Evolutionary conservation across 2,329 filamentous ascomycete species (phyloP).

Genomic region (Neonectria neomacrospora): DNA sequence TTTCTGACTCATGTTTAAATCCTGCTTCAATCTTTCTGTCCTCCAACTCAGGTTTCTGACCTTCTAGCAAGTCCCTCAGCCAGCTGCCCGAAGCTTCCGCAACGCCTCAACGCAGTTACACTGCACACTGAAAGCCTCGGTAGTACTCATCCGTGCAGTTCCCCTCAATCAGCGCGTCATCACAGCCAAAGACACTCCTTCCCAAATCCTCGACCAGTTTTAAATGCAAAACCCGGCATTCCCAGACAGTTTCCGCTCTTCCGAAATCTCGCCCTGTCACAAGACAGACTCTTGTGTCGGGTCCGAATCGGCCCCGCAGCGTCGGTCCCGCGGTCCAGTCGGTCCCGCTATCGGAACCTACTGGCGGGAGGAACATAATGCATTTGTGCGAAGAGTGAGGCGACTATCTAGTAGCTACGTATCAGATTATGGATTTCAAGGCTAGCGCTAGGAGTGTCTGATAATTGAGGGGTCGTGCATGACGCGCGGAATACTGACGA

Average conservation of each 20-base stretch:
- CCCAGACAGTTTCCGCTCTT: background rate
- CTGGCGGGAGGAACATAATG: too few relatives aligned
- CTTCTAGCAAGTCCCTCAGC: background rate
- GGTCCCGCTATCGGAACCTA: background rate
- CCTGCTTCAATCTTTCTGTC: background rate
- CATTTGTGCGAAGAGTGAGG: too few relatives aligned
- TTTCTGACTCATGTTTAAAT: background rate
- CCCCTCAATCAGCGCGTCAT: background rate
- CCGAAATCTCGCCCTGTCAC: background rate
- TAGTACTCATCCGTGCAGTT: background rate
- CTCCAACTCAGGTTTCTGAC: too few relatives aligned
- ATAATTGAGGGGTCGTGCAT: too few relatives aligned
- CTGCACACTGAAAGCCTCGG: background rate
- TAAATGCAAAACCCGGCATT: background rate
- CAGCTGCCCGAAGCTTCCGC: background rate
- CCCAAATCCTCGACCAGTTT: background rate
- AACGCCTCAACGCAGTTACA: background rate
- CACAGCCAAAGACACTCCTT: background rate
- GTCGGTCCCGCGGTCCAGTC: background rate
- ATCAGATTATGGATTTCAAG: too few relatives aligned
- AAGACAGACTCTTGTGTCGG: background rate
- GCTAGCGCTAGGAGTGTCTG: too few relatives aligned
- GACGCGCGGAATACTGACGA: too few relatives aligned
- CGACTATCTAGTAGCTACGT: too few relatives aligned
- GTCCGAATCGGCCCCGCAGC: background rate